Conservation (phyloP, 1,284 basidiomycete species). For the Pseudozyma sp. region DNA sequence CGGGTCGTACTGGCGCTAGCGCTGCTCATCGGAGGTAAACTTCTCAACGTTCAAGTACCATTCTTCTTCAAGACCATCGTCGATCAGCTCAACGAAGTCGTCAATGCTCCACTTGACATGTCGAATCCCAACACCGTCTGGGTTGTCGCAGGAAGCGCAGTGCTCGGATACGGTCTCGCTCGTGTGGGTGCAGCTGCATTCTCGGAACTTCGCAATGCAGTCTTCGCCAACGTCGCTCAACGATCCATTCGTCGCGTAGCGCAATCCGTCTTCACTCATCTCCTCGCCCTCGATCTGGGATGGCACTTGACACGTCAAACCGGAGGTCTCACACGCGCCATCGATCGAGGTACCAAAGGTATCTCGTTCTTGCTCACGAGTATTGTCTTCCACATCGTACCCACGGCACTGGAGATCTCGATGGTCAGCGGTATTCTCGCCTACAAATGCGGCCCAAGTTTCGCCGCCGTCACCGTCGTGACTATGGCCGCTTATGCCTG, state of each 20-base stretch:
- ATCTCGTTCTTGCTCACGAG: conserved; percentile 95
- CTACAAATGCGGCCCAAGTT: conserved; percentile 97
- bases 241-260: conserved; percentile 93
- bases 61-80: conserved; percentile 93
- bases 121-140: conserved; percentile 84
- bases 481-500: conserved; percentile 93
- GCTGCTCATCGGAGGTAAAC: conserved; percentile 86
- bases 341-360: conserved; percentile 96
- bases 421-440: conserved; percentile 97
- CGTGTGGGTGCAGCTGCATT: conserved; percentile 90
- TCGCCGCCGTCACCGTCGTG: conserved; percentile 86
- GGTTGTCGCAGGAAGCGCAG: conserved; percentile 87
- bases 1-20: conserved; percentile 86
- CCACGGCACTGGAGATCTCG: conserved; percentile 93
- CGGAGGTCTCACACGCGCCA: conserved; percentile 93
- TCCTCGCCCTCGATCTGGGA: conserved; percentile 88
- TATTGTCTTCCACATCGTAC: conserved; percentile 93
- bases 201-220: conserved; percentile 91
- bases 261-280: conserved; percentile 89
- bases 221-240: conserved; percentile 96
- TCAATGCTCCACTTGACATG: conserved; percentile 74
- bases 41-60: conserved; percentile 96
- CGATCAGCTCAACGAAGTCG: conserved; percentile 79
- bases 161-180: conserved; percentile 91
- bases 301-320: conserved; percentile 96